These are phyloP conservation scores for Beauveria bassiana DNA, from an alignment of 2,329 filamentous ascomycete genomes.

Conservation along the genomic window DNA sequence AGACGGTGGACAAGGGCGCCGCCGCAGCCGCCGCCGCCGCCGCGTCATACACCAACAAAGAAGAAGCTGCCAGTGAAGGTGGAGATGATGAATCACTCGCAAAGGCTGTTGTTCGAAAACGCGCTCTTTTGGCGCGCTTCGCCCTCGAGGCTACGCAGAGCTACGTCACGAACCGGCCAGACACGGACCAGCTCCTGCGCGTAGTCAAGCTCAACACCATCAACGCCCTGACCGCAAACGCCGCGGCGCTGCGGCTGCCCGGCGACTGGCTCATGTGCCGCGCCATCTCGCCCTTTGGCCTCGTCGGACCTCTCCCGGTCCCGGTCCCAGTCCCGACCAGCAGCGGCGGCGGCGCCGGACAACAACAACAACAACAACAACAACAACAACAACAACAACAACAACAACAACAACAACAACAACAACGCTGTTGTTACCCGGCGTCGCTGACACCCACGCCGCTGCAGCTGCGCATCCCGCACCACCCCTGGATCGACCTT, in stretches of 20 bases:
- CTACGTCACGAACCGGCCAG: not conserved
- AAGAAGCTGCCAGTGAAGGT: not conserved
- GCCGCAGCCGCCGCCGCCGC: not conserved
- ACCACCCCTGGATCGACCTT: constrained; percentile 30
- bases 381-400: no score
- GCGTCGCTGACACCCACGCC: constrained; percentile 6
- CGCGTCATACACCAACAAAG: not conserved
- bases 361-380: no score
- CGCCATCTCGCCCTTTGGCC: not conserved
- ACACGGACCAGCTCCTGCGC: not conserved
- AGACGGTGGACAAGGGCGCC: not conserved
- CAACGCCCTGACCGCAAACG: not conserved
- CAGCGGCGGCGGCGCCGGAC: not conserved
- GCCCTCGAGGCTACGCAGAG: not conserved
- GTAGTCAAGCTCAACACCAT: not conserved
- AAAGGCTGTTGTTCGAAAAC: not conserved
- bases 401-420: no score
- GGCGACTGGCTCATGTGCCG: not conserved
- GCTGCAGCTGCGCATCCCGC: constrained; percentile 13
- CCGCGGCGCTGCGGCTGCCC: not conserved
- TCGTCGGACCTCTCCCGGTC: not conserved
- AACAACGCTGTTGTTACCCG: not conserved
- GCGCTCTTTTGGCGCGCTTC: not conserved
- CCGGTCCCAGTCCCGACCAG: not conserved
- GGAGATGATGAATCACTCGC: not conserved